These are phyloP conservation scores for Rhipidocladum racemiflorum DNA, from an alignment of 176 grass and related monocot genomes.

Conservation along the genomic window DNA sequence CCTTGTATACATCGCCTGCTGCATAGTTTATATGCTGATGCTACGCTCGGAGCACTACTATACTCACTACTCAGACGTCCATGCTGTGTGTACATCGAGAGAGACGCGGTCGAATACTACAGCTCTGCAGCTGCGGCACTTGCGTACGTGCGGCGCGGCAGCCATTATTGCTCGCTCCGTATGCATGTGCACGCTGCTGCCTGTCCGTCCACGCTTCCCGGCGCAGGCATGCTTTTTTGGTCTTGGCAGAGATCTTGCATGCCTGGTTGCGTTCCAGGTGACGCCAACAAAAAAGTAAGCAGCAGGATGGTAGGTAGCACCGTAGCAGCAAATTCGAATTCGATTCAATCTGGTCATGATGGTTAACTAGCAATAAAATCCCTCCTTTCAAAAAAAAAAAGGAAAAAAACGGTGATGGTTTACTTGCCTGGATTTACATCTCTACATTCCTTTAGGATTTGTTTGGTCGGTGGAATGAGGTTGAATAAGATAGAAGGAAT, in stretches of 20 bases:
- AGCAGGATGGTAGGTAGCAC: background rate
- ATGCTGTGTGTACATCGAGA: no score
- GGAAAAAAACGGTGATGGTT: background rate
- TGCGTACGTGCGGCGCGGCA: background rate
- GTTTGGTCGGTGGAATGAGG: no score
- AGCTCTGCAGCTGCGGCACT: background rate
- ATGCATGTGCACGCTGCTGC: background rate
- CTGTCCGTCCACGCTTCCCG: background rate
- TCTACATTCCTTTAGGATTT: background rate
- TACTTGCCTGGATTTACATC: background rate
- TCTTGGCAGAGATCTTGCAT: slow-evolving; percentile 23
- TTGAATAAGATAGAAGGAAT: no score
- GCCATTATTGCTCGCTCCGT: background rate
- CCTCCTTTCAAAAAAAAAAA: background rate
- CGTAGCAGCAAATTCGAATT: background rate
- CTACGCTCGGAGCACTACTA: no score
- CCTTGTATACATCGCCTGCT: background rate
- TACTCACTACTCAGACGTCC: no score
- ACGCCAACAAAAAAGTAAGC: slow-evolving; percentile 29
- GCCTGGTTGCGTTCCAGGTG: slow-evolving; percentile 21
- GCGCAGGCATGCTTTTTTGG: background rate
- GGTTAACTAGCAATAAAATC: background rate
- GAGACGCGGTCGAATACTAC: no score
- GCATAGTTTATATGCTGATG: no score
- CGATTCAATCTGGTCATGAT: background rate